Conservation (phyloP, 2,329 filamentous ascomycete genomes). For the Trichoderma cornu-damae region DNA sequence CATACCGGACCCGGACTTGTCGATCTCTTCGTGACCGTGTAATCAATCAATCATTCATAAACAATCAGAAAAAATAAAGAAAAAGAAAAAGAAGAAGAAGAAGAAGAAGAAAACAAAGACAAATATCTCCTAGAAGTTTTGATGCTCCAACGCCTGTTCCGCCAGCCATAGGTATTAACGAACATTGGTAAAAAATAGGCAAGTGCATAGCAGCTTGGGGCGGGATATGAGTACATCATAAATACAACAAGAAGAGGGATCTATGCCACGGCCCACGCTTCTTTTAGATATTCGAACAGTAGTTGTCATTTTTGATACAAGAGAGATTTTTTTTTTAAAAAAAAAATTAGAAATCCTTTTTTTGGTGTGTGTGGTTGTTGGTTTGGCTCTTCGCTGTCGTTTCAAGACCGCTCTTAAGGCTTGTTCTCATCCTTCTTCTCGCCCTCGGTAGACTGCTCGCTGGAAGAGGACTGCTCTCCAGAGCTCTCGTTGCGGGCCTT, state of each 20-base stretch:
- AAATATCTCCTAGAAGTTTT: conserved; percentile 39
- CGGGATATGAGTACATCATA: conserved; percentile 50
- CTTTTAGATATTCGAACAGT: conserved; percentile 31
- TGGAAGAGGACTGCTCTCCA: conserved; percentile 20
- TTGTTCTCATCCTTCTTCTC: conserved; percentile 75
- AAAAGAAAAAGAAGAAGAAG: neutral
- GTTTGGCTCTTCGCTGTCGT: neutral
- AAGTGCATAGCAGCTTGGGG: conserved; percentile 31
- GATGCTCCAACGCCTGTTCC: conserved; percentile 50
- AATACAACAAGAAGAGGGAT: conserved; percentile 37
- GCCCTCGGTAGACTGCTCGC: conserved; percentile 53
- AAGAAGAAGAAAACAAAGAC: too few relatives aligned
- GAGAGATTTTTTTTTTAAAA: neutral
- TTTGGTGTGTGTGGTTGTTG: conserved; percentile 14
- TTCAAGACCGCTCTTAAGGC: conserved; percentile 44
- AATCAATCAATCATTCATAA: conserved; percentile 45
- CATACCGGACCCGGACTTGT: conserved; percentile 39
- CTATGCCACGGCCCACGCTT: conserved; percentile 34
- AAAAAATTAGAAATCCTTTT: too few relatives aligned
- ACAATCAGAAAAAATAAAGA: conserved; percentile 20
- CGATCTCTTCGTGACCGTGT: conserved; percentile 38
- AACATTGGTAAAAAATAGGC: conserved; percentile 41
- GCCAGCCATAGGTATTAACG: conserved; percentile 43
- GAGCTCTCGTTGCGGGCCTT: conserved; percentile 72
- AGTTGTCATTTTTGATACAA: conserved; percentile 13